Conservation (phyloP, 2,329 filamentous ascomycete species). For the Fusarium verrucosum region DNA sequence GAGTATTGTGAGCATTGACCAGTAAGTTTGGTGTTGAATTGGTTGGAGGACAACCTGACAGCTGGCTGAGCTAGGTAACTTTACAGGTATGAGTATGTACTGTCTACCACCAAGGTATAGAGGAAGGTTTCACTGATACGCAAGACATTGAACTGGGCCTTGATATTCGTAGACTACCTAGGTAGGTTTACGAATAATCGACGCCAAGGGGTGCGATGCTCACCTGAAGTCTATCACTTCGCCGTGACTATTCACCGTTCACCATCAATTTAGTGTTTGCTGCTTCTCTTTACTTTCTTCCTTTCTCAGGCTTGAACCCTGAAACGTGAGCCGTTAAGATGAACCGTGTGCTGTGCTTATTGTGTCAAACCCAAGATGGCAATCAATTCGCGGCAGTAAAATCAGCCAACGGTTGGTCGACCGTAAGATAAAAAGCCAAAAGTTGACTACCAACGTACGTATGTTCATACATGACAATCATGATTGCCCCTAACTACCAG, state of each 20-base stretch:
- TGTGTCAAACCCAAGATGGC: neutral
- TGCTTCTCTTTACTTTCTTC: neutral
- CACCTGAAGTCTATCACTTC: too few species aligned
- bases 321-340: neutral
- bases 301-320: neutral
- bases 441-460: neutral
- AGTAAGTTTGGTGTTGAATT: slow-evolving; percentile 3
- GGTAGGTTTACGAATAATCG: neutral
- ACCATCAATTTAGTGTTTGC: neutral
- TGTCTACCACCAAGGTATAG: too few species aligned
- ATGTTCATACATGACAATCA: neutral
- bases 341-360: slow-evolving; percentile 3
- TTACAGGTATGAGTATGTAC: too few species aligned
- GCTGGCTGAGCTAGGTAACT: too few species aligned
- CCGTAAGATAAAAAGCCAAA: neutral
- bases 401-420: neutral
- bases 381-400: slow-evolving; percentile 3
- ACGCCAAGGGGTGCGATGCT: slow-evolving; percentile 27
- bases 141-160: too few species aligned
- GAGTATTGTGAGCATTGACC: slow-evolving; percentile 23
- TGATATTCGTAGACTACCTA: neutral
- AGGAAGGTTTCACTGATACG: slow-evolving; percentile 11
- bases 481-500: slow-evolving; percentile 7
- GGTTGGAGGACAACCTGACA: neutral
- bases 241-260: slow-evolving; percentile 12